phyloP scores from a whole-genome alignment of 305 asterid species.

The Solanum chacoense region DNA sequence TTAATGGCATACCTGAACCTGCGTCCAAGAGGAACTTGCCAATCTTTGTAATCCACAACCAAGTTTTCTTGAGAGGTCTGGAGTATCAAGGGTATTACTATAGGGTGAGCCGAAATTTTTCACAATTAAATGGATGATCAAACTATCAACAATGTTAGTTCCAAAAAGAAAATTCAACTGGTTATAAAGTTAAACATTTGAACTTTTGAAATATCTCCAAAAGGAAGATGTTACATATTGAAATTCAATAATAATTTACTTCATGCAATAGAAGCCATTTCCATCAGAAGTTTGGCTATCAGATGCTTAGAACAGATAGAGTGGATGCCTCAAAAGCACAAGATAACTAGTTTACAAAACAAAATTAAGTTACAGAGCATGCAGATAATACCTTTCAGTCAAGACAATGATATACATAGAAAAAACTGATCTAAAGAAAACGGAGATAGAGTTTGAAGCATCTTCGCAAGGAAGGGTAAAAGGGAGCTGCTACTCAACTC shows the following conservation, averaged over 20 bases:
- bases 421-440: neutral
- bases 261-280: neutral
- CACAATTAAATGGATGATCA: neutral
- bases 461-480: neutral
- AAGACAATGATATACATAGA: neutral
- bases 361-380: neutral
- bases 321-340: neutral
- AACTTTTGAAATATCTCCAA: neutral
- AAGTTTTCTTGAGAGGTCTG: slow-evolving; percentile 69
- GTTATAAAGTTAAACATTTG: neutral
- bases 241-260: neutral
- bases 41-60: slow-evolving; percentile 96
- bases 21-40: slow-evolving; percentile 98
- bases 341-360: neutral
- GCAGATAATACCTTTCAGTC: neutral
- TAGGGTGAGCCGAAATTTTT: neutral
- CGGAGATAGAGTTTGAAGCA: neutral
- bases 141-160: neutral
- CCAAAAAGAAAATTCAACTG: neutral
- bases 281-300: neutral
- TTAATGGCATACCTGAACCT: slow-evolving; percentile 66
- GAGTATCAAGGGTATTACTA: neutral
- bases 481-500: neutral
- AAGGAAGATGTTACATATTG: neutral
- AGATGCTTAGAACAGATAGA: neutral